These are phyloP conservation scores for Fusarium incarnatum DNA, from an alignment of 2,329 filamentous ascomycete genomes.

Conservation along the genomic window DNA sequence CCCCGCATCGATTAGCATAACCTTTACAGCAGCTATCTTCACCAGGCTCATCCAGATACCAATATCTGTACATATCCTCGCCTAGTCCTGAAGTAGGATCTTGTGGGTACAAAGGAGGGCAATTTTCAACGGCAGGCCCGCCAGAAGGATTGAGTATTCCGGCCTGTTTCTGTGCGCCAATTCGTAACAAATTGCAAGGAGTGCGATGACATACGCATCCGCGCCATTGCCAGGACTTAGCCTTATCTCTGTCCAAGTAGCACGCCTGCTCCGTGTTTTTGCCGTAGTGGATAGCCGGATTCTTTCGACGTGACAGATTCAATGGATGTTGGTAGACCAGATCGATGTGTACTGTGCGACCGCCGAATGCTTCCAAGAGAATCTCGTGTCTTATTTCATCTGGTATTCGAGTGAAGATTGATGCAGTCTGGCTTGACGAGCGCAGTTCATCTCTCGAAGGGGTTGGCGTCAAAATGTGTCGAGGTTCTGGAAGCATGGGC, in stretches of 20 bases:
- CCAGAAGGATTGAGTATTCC: not conserved
- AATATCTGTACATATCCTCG: not conserved
- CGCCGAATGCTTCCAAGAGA: accelerated
- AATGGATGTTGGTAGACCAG: not conserved
- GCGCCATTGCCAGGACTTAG: not conserved
- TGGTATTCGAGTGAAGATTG: not conserved
- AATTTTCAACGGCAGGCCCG: not conserved
- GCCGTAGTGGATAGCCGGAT: not conserved
- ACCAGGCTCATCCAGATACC: not conserved
- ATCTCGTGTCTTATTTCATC: not conserved
- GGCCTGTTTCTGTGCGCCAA: not conserved
- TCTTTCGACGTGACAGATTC: not conserved
- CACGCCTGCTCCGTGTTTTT: not conserved
- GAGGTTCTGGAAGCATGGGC: not conserved
- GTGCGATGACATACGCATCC: not conserved
- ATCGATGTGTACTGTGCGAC: not conserved
- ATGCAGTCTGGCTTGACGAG: too few relatives aligned
- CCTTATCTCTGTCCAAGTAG: not conserved
- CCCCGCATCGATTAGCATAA: not conserved
- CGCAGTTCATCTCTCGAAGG: too few relatives aligned
- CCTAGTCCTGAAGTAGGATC: not conserved
- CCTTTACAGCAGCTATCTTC: not conserved
- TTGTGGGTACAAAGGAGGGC: not conserved
- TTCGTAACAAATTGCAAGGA: not conserved
- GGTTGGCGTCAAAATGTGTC: not conserved